Conservation (phyloP, 2,329 filamentous ascomycete species). For the Penicillium sp. region DNA sequence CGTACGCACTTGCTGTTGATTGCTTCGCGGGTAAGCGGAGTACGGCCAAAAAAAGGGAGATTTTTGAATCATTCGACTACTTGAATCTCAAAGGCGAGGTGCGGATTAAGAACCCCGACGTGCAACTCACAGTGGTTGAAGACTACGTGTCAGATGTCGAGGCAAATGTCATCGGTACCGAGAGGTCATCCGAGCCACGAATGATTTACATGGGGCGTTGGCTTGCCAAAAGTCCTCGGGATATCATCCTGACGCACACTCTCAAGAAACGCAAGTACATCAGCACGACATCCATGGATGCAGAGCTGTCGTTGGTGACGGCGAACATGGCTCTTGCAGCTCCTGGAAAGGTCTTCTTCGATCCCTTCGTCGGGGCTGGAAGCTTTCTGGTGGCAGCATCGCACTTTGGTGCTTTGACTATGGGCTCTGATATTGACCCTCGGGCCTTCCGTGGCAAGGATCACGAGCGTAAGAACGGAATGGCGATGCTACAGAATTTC, state of each 20-base stretch:
- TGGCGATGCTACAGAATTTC: slow-evolving; percentile 70
- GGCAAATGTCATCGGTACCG: slow-evolving; percentile 40
- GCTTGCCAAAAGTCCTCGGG: slow-evolving; percentile 68
- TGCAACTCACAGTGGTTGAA: slow-evolving; percentile 81
- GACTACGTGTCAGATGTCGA: slow-evolving; percentile 65
- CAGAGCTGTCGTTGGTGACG: slow-evolving; percentile 86
- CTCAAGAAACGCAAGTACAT: slow-evolving; percentile 94
- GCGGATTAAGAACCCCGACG: slow-evolving; percentile 71
- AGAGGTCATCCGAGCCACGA: slow-evolving; percentile 56
- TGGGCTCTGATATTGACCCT: slow-evolving; percentile 93
- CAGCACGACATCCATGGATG: slow-evolving; percentile 95
- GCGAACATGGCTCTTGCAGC: slow-evolving; percentile 85
- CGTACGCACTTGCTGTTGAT: slow-evolving; percentile 86
- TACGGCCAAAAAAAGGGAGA: slow-evolving; percentile 63
- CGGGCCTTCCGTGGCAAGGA: slow-evolving; percentile 74
- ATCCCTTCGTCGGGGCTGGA: slow-evolving; percentile 94
- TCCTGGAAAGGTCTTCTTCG: slow-evolving; percentile 85
- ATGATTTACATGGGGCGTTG: slow-evolving; percentile 73
- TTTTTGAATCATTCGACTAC: slow-evolving; percentile 83
- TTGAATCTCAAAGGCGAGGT: slow-evolving; percentile 79
- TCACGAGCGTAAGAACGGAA: slow-evolving; percentile 50
- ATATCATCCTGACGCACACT: slow-evolving; percentile 73
- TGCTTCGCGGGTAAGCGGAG: slow-evolving; percentile 76
- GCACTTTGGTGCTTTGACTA: slow-evolving; percentile 81
- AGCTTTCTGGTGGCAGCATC: slow-evolving; percentile 89